These are phyloP conservation scores for Saccharomycopsis guyanensis DNA, from an alignment of 805 yeast species.

Conservation along the genomic window DNA sequence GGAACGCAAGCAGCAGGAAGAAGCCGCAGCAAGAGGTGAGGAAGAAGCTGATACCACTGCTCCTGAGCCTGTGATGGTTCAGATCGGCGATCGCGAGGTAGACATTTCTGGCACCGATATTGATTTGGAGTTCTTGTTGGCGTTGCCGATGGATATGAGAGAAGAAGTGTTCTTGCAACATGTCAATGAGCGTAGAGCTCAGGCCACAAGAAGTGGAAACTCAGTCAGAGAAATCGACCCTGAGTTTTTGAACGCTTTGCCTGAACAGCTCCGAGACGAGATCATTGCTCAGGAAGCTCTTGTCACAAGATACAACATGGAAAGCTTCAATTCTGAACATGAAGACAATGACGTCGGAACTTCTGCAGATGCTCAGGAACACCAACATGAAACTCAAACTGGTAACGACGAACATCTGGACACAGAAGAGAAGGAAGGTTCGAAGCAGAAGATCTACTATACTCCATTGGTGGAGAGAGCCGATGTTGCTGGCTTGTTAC, in stretches of 20 bases:
- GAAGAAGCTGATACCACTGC: constrained; percentile 20
- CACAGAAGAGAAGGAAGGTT: constrained; percentile 24
- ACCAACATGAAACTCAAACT: not conserved
- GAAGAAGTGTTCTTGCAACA: constrained; percentile 89
- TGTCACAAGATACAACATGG: constrained; percentile 30
- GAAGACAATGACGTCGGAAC: constrained; percentile 11
- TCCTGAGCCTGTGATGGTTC: constrained; percentile 54
- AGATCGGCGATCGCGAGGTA: constrained; percentile 68
- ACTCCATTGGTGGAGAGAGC: constrained; percentile 66
- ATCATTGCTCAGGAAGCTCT: constrained; percentile 51
- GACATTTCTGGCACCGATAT: constrained; percentile 87
- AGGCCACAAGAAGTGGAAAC: constrained; percentile 37
- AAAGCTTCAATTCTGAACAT: constrained; percentile 8
- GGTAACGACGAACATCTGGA: not conserved
- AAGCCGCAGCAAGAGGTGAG: constrained; percentile 10
- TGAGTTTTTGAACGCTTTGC: constrained; percentile 73
- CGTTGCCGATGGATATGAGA: constrained; percentile 86
- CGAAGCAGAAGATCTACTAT: constrained; percentile 35
- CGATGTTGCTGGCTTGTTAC: constrained; percentile 66
- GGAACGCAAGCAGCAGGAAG: constrained; percentile 24
- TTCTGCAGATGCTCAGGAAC: not conserved
- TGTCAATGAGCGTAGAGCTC: constrained; percentile 63
- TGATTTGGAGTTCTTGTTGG: constrained; percentile 84
- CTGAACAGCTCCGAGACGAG: constrained; percentile 56
- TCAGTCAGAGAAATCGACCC: constrained; percentile 65